phyloP scores from a whole-genome alignment of 1,284 basidiomycete species.

The Vanrija humicola region DNA sequence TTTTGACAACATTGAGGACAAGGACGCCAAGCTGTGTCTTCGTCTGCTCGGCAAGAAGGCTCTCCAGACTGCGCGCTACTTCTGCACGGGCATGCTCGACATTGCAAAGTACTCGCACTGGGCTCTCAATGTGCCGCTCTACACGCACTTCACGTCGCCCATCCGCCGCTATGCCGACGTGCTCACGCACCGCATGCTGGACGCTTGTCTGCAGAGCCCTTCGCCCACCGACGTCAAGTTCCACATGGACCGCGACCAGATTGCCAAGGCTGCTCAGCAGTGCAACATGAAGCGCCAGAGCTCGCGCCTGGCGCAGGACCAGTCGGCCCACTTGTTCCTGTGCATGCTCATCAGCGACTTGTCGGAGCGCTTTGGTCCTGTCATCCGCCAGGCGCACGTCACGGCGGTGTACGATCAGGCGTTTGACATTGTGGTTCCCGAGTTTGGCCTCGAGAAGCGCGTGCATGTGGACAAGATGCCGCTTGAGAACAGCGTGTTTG shows the following conservation, averaged over 20 bases:
- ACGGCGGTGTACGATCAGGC: slow-evolving; percentile 91
- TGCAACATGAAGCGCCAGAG: slow-evolving; percentile 75
- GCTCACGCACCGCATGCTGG: slow-evolving; percentile 93
- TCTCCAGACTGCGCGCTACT: slow-evolving; percentile 88
- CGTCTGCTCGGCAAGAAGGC: slow-evolving; percentile 81
- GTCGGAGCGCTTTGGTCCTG: slow-evolving; percentile 89
- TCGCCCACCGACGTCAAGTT: slow-evolving; percentile 70
- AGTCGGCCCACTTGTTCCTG: slow-evolving; percentile 90
- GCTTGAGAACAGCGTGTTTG: slow-evolving; percentile 91
- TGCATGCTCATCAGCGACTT: slow-evolving; percentile 86
- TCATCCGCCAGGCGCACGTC: slow-evolving; percentile 86
- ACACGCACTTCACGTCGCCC: slow-evolving; percentile 95
- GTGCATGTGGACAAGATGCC: slow-evolving; percentile 99
- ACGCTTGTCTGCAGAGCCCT: slow-evolving; percentile 68
- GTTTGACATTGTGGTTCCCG: slow-evolving; percentile 83
- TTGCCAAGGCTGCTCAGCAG: slow-evolving; percentile 94
- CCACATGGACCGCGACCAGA: slow-evolving; percentile 91
- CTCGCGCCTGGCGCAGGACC: slow-evolving; percentile 87
- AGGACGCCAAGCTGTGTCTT: slow-evolving; percentile 66
- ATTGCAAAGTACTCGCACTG: slow-evolving; percentile 97
- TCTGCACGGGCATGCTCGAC: slow-evolving; percentile 98
- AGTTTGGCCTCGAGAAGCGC: slow-evolving; percentile 96
- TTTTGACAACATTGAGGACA: slow-evolving; percentile 67
- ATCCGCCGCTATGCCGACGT: slow-evolving; percentile 85
- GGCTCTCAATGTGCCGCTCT: slow-evolving; percentile 82